Evolutionary conservation across 2,329 filamentous ascomycete genomes (phyloP), one percentile per base, ranked within the genome.

Genomic region (Cucurbitaria berberidis): DNA sequence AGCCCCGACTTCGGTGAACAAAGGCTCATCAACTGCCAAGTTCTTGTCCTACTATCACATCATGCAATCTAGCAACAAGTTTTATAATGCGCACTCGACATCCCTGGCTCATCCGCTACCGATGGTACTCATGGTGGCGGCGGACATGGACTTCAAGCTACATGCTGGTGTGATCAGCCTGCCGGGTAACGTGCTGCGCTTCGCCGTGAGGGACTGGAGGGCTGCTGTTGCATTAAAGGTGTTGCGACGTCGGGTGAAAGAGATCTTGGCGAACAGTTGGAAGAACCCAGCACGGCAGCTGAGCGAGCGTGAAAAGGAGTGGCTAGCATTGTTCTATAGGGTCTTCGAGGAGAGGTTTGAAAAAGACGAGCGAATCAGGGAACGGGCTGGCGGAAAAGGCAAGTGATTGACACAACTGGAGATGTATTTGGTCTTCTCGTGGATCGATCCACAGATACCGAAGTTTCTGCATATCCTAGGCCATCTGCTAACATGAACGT

Each of bases 21-120:
- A 92, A 69, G 84, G 61, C 18, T 63, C 63, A 1, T 88, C 59
- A 13, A 64, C 61, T 5, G 78, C 92, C 34, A 88, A 87, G 68
- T 98, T 91, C 86, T 79, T 99, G 39, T 95, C 90, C 0, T 99
- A 96, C 74, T 98, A 98, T 77, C 90, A 96, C 73, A 96, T 98
- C 60, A 96, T 98, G 91, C 93, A 97, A 74, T 89, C 89, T 2
- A 92, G 80, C 78, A 90, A 87, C 83, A 84, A 83, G 55, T 88
- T 89, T 66, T 91, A 93, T 62, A 96, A 96, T 60, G 95, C 95
- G 0, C 93, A 97, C 62, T 57, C 76, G 48, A 64, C 77, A 2
- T 90, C 88, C 10, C 85, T 88, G 1, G 87, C 89, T 1, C 89
- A 96, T 40, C 88, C 92, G 38, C 89, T 97, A 60, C 87, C 92